Evolutionary conservation across 2,329 filamentous ascomycete species (phyloP), one percentile per base, ranked within the genome.

Genomic region (Colletotrichum euphorbiae): DNA sequence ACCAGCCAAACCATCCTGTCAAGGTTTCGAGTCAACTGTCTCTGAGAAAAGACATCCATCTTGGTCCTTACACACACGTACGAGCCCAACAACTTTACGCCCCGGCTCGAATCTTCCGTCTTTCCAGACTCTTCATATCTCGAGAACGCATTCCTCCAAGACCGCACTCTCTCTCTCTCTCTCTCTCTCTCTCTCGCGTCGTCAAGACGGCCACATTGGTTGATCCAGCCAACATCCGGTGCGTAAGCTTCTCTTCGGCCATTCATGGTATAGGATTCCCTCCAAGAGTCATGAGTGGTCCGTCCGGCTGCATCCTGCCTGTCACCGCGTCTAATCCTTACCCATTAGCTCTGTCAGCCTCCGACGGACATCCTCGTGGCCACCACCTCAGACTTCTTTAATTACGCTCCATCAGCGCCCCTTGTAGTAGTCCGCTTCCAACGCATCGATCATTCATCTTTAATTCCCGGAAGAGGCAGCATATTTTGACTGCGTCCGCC

Each of bases 301-400:
- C 62, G 54, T 48, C 56, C 42, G 52, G 24, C 55, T 69, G 66
- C 66, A 69, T 69, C 28, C 62, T 55, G 60, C 66, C 54, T 59
- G 50, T 66, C 48, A 66, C 54, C 48, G 51, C 66, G 59, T 69
- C 62, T 67, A 66, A 60, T 60, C 62, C 56, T 59, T 48, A 69
- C 56, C 51, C 56, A 48, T 48, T 38, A 66, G 54, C 36, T 59
- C 62, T 36, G 50, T 50, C 66, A 66, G 51, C 61, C 46, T 55
- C 48, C 33, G 40, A 51, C 62, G 31, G 31, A 50, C 50, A 52
- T 61, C 31, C 43, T 57, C 51, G 58, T 56, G 58, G 58, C 50
- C 58, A 45, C 36, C 56, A 45, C 36, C 56, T 46, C 21, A 36
- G 45, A n/a, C 48, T 12, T 60, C n/a, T 31, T 31, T 42, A 55